Evolutionary conservation across 768 basidiomycete species (phyloP), one percentile per base, ranked within the genome.

Genomic region (Arthromyces matolae): DNA sequence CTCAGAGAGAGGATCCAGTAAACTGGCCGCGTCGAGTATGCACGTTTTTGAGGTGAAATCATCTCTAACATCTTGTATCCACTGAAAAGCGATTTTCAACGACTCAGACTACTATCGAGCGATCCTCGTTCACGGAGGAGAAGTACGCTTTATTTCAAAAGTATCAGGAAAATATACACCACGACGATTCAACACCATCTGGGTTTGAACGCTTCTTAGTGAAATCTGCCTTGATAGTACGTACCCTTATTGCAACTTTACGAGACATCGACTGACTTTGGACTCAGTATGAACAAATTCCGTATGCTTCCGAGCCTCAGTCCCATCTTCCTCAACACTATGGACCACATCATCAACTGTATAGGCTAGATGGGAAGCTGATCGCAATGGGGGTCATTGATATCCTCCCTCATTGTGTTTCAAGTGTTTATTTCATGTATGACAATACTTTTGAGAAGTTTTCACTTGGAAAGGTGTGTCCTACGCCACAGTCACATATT

Each of bases 271-370:
- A 47, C 10, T 13, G 14, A 20, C 41, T 29, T 2, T n/a, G n/a
- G n/a, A n/a, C n/a, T n/a, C 24, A 91, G 89, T 45, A 56, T 45
- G 76, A 80, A 57, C 68, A 74, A 19, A 93, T 89, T 55, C 74
- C 73, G 13, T 92, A 87, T 61, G 47, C 67, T 5, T 64, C 60
- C 1, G 42, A 63, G 0, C 75, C 75, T 0, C 79, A 83, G 14
- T 47, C 51, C 3, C 76, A 85, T 57, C 73, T 95, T 8, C 93
- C 93, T 0, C 60, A 50, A n/a, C 67, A 78, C 13, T 97, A 92
- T 64, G 95, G 95, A n/a, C 86, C 90, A 19, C 90, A 92, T 64
- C 95, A 98, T 59, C 92, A 93, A 56, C 68, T 92, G 35, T 96
- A 95, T 61, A 77, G 80, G 51, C 63, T 97, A 20, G 87, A 97